A percentile compares a stretch with the other conserved stretches of the same genome.
These are phyloP conservation scores for Ophiognomonia clavigignenti-juglandacearum DNA, from an alignment of 2,329 filamentous ascomycete genomes.

Conservation along the genomic window DNA sequence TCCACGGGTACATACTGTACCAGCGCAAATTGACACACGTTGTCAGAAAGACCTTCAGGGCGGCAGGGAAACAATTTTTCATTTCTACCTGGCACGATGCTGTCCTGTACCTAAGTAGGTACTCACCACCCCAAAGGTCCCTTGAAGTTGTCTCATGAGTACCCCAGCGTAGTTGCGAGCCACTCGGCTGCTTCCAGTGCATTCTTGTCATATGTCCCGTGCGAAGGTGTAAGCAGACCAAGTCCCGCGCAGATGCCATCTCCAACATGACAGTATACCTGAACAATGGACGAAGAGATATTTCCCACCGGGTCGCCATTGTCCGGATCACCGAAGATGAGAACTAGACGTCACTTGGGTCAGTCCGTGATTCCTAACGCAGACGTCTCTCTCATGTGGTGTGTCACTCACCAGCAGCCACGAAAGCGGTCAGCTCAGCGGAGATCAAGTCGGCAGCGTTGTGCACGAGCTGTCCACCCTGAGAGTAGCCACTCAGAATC, in stretches of 20 bases:
- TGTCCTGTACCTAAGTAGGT: not conserved
- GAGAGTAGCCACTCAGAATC: slow-evolving; percentile 34
- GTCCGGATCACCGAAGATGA: slow-evolving; percentile 23
- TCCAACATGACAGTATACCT: slow-evolving; percentile 13
- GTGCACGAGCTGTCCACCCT: slow-evolving; percentile 26
- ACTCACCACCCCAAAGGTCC: not conserved
- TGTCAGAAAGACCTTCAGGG: too few species aligned
- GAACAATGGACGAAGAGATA: slow-evolving; percentile 5
- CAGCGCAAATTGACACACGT: too few species aligned
- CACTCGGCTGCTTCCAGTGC: not conserved
- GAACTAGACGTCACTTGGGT: slow-evolving; percentile 1
- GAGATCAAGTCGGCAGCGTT: slow-evolving; percentile 20
- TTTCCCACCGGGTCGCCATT: slow-evolving; percentile 12
- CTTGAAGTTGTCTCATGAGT: not conserved
- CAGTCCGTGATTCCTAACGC: not conserved
- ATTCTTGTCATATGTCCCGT: slow-evolving; percentile 7
- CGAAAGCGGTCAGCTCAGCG: slow-evolving; percentile 12
- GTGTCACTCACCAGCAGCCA: slow-evolving; percentile 12
- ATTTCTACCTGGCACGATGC: not conserved
- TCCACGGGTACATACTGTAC: too few species aligned
- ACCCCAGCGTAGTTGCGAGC: not conserved
- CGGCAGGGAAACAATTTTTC: too few species aligned
- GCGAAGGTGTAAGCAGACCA: not conserved
- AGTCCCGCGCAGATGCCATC: slow-evolving; percentile 13
- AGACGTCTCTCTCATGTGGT: not conserved